Base-by-base conservation (phyloP, 805 yeast genomes). In the Kodamaea fukazawae region DNA sequence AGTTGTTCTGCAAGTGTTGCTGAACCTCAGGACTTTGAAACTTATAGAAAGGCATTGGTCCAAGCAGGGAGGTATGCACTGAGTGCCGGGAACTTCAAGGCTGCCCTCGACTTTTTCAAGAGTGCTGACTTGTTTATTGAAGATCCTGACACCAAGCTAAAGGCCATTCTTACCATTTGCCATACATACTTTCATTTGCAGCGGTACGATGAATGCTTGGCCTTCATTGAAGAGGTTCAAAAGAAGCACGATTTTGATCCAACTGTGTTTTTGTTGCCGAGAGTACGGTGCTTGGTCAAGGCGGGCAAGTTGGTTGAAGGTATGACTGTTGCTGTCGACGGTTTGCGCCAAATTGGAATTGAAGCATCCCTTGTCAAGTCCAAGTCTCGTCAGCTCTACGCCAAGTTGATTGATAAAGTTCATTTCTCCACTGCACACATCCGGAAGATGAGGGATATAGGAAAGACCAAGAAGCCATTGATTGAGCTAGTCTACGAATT, bases 41-140 rank as follows among this genome's bases (percentile, higher is more conserved):
- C 55, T 0, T 76, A 70, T 39, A 43, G 64, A 11, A 64, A 63
- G 2, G 67, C 71, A 4, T 49, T 75, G 29, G 56, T 66, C 3
- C 57, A 59, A 14, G 76, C 79, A 0, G 78, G 78, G 1, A 58
- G 60, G 36, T 58, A 58, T 41, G 74, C 78, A 1, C 66, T 69
- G 33, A 65, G 67, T 8, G 63, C 70, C 8, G 70, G 65, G 34
- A 76, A 72, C 45, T 61, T 67, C 41, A 55, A 52, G 18, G 51
- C 66, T 30, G 70, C 79, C 0, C 54, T 72, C 23, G 45, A 51
- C n/a, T 72, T 63, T 42, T 68, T 73, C 32, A 54, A 57, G 14
- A 56, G 61, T 1, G 69, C 77, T 0, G 52, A 54, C 29, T 42
- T 44, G 4, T 57, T 67, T 30, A 51, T 63, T 4, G 43, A 41